Percentiles rank a stretch among this genome's conserved stretches.
These are phyloP conservation scores for Hypoxylon lienhwacheense DNA, from an alignment of 495 filamentous ascomycete species.

Conservation along the genomic window DNA sequence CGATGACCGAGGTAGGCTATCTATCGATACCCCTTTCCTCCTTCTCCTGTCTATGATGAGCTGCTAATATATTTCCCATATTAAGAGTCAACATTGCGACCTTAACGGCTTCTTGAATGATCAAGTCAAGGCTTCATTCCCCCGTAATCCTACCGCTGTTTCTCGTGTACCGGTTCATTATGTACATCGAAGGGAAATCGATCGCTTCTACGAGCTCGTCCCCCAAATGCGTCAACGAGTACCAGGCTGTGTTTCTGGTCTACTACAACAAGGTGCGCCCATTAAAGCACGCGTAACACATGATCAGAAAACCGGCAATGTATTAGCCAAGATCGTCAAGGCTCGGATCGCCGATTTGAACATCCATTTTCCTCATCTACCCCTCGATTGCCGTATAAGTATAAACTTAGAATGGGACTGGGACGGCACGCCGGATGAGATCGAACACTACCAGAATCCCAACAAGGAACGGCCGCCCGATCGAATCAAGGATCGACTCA, in stretches of 20 bases:
- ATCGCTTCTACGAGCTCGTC: constrained; percentile 79
- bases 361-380: constrained; percentile 68
- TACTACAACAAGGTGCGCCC: constrained; percentile 59
- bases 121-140: constrained; percentile 57
- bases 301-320: constrained; percentile 69
- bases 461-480: constrained; percentile 55
- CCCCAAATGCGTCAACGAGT: constrained; percentile 48
- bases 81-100: constrained; percentile 73
- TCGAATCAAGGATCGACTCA: constrained; percentile 84
- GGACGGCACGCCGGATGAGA: constrained; percentile 63
- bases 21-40: background rate
- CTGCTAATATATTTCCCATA: constrained; percentile 2
- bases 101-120: constrained; percentile 82
- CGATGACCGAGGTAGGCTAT: constrained; percentile 76
- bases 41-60: background rate
- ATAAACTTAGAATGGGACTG: constrained; percentile 89
- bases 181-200: constrained; percentile 74
- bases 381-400: constrained; percentile 84
- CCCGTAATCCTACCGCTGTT: constrained; percentile 42
- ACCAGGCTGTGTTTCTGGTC: constrained; percentile 50
- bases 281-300: constrained; percentile 76
- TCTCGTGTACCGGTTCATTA: constrained; percentile 73
- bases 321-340: constrained; percentile 86
- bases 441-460: constrained; percentile 45
- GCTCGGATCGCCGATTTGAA: constrained; percentile 80